Percentiles rank a stretch among this genome's conserved stretches.
phyloP scores from a whole-genome alignment of 1,284 basidiomycete species.

The Apiotrichum veenhuisii region DNA sequence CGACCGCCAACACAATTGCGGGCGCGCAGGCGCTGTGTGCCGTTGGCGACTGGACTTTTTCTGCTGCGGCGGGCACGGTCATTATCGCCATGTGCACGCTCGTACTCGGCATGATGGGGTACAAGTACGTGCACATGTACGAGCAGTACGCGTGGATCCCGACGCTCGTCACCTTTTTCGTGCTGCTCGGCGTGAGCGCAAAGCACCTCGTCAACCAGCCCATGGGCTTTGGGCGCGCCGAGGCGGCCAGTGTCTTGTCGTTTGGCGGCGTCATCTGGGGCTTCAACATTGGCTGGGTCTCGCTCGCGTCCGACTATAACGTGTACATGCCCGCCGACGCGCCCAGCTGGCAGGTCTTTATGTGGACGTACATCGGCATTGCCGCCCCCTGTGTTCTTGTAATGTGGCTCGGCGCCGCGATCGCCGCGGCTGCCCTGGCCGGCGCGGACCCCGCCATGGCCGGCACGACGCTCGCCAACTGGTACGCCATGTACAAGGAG shows the following conservation, averaged over 20 bases:
- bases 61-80: slow-evolving; percentile 40
- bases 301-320: slow-evolving; percentile 48
- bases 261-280: slow-evolving; percentile 42
- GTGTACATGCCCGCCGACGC: slow-evolving; percentile 49
- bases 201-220: slow-evolving; percentile 34
- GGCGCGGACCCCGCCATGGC: slow-evolving; percentile 9
- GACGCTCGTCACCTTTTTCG: slow-evolving; percentile 49
- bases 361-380: slow-evolving; percentile 46
- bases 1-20: slow-evolving; percentile 49
- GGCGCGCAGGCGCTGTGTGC: slow-evolving; percentile 39
- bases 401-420: slow-evolving; percentile 45
- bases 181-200: slow-evolving; percentile 37
- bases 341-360: slow-evolving; percentile 41
- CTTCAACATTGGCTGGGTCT: slow-evolving; percentile 45
- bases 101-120: slow-evolving; percentile 51
- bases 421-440: slow-evolving; percentile 41
- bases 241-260: slow-evolving; percentile 42
- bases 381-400: slow-evolving; percentile 46
- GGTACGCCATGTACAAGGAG: slow-evolving; percentile 26
- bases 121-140: slow-evolving; percentile 50
- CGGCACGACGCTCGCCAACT: slow-evolving; percentile 17
- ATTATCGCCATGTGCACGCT: slow-evolving; percentile 49
- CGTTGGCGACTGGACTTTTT: slow-evolving; percentile 41
- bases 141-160: slow-evolving; percentile 51
- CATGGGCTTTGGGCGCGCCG: slow-evolving; percentile 34